Conservation (phyloP, 257 asterid genomes). For the Gentiana macrophylla region DNA sequence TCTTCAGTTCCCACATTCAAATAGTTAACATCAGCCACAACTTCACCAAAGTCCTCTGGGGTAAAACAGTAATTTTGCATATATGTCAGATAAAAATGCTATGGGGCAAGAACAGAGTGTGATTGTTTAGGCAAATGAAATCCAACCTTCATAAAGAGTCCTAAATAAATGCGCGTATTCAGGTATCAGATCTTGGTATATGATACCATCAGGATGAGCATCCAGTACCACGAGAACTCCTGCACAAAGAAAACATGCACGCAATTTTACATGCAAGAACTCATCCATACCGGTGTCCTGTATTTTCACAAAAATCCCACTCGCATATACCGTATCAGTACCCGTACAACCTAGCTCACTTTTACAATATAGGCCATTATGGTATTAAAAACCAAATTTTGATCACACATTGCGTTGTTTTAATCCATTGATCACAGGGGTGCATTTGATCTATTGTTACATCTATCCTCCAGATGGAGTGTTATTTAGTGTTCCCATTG, state of each 20-base stretch:
- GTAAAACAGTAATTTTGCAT: slow-evolving; percentile 6
- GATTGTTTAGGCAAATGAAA: neutral
- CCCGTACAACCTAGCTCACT: too few relatives aligned
- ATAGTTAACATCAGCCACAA: slow-evolving; percentile 74
- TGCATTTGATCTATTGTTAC: too few relatives aligned
- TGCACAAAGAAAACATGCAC: slow-evolving; percentile 18
- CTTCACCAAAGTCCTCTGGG: slow-evolving; percentile 80
- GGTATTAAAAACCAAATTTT: too few relatives aligned
- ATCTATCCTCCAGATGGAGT: too few relatives aligned
- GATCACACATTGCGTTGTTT: too few relatives aligned
- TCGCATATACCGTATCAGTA: too few relatives aligned
- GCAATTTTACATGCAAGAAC: too few relatives aligned
- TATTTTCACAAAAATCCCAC: too few relatives aligned
- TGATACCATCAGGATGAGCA: slow-evolving; percentile 79
- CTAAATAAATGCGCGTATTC: slow-evolving; percentile 53
- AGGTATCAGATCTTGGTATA: slow-evolving; percentile 73
- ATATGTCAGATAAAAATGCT: neutral
- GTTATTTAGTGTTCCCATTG: too few relatives aligned
- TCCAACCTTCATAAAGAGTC: slow-evolving; percentile 81
- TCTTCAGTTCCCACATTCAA: slow-evolving; percentile 53
- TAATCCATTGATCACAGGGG: too few relatives aligned
- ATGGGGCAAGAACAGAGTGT: slow-evolving; percentile 6
- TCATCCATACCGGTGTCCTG: too few relatives aligned
- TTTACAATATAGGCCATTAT: too few relatives aligned
- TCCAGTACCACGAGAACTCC: slow-evolving; percentile 89